Percentiles rank a stretch among this genome's conserved stretches.
Conservation (phyloP, 169 alveolate genomes). For the Neospora caninum region DNA sequence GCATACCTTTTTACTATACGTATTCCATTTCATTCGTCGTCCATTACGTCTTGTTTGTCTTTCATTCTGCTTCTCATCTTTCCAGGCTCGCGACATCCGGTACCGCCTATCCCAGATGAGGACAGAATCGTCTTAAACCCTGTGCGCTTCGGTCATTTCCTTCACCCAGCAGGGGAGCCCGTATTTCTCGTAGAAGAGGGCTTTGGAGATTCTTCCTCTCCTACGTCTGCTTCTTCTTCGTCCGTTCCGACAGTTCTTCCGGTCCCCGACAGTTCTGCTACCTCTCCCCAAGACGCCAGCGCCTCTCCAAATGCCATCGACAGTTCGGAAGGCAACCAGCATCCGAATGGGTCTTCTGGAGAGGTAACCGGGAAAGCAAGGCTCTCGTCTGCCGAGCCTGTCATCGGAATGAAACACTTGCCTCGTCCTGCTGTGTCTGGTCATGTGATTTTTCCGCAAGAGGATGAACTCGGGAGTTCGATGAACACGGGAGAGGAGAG, state of each 20-base stretch:
- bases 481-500: no score
- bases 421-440: background rate
- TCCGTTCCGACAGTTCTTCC: background rate
- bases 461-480: no score
- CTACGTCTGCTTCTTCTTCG: background rate
- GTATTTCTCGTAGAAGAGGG: background rate
- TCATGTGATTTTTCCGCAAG: background rate
- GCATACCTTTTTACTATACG: no score
- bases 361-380: background rate
- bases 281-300: background rate
- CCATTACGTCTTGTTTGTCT: background rate
- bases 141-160: constrained; percentile 1
- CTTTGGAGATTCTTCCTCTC: background rate
- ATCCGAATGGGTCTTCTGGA: background rate
- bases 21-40: no score
- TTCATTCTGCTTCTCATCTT: background rate
- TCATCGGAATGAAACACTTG: background rate
- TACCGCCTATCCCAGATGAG: constrained; percentile 6
- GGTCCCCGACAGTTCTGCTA: background rate
- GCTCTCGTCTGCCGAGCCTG: background rate
- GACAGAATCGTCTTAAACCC: background rate
- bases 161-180: constrained; percentile 13
- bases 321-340: background rate
- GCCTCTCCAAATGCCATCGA: background rate
- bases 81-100: background rate